These are phyloP conservation scores for Eragrostis nindensis DNA, from an alignment of 176 grass and related monocot genomes.

Conservation along the genomic window DNA sequence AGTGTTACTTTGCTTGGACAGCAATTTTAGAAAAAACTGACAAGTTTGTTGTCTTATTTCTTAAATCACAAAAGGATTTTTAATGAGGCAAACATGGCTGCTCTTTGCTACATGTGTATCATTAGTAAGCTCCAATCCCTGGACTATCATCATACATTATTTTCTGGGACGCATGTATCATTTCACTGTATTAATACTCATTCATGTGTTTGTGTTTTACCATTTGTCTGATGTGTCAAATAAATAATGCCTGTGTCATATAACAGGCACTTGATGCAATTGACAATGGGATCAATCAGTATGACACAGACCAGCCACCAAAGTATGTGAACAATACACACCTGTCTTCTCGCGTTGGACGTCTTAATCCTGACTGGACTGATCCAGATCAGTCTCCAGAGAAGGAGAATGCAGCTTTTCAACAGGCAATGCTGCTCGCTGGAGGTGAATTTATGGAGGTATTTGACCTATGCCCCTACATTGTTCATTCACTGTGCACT, in stretches of 20 bases:
- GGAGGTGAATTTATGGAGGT: slow-evolving; percentile 97
- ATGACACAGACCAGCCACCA: slow-evolving; percentile 85
- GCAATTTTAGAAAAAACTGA: background rate
- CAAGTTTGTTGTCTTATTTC: background rate
- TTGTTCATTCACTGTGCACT: background rate
- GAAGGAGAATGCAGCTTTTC: slow-evolving; percentile 91
- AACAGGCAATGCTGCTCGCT: slow-evolving; percentile 78
- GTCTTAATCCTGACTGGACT: slow-evolving; percentile 85
- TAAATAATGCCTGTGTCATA: slow-evolving; percentile 30
- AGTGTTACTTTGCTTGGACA: background rate
- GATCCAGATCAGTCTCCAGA: slow-evolving; percentile 93
- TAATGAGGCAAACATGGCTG: too few species aligned
- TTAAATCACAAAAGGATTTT: background rate
- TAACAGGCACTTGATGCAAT: slow-evolving; percentile 91
- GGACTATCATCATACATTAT: background rate
- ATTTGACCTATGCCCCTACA: background rate
- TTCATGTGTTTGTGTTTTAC: background rate
- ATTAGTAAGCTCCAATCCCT: background rate
- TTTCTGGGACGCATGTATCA: background rate
- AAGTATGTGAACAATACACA: slow-evolving; percentile 96
- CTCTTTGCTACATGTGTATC: background rate
- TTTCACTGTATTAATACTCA: background rate
- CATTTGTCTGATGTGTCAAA: slow-evolving; percentile 7
- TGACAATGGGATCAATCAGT: slow-evolving; percentile 97
- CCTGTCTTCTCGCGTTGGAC: slow-evolving; percentile 85